Conservation (phyloP, 192 early-diverging fungal genomes). For the Coemansia guatemalensis region DNA sequence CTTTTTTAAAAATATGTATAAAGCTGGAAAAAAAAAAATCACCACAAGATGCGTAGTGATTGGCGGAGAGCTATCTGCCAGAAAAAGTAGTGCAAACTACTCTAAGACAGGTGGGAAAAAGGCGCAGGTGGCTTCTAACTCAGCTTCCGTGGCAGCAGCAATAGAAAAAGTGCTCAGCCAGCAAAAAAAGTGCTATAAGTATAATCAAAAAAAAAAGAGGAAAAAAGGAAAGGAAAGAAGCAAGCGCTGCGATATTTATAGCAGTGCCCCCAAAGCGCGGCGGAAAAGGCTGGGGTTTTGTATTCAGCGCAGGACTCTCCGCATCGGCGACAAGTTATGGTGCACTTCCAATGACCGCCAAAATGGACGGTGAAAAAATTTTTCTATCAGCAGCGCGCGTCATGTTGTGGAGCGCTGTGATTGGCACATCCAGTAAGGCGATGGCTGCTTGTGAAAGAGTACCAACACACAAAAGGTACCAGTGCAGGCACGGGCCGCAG, state of each 20-base stretch:
- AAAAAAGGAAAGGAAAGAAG: slow-evolving; percentile 9
- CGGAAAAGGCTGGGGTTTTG: background rate
- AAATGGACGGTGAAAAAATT: background rate
- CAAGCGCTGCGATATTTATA: slow-evolving; percentile 10
- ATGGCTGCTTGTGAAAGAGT: background rate
- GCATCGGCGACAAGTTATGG: background rate
- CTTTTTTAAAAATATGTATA: slow-evolving; percentile 1
- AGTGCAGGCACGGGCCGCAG: background rate
- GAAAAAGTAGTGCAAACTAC: slow-evolving; percentile 3
- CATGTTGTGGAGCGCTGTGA: background rate
- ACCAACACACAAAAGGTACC: background rate
- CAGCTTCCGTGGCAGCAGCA: background rate
- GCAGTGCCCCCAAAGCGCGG: background rate
- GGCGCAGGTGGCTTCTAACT: background rate
- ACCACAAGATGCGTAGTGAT: background rate
- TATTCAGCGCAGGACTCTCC: background rate
- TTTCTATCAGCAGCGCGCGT: background rate
- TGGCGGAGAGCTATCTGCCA: background rate
- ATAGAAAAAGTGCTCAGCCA: background rate
- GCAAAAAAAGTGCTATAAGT: background rate
- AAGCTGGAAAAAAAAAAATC: slow-evolving; percentile 2
- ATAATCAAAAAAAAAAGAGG: background rate
- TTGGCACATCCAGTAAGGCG: background rate
- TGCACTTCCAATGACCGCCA: background rate
- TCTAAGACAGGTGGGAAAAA: background rate